Evolutionary conservation across 495 filamentous ascomycete genomes (phyloP).

Genomic region (Podospora appendiculata): DNA sequence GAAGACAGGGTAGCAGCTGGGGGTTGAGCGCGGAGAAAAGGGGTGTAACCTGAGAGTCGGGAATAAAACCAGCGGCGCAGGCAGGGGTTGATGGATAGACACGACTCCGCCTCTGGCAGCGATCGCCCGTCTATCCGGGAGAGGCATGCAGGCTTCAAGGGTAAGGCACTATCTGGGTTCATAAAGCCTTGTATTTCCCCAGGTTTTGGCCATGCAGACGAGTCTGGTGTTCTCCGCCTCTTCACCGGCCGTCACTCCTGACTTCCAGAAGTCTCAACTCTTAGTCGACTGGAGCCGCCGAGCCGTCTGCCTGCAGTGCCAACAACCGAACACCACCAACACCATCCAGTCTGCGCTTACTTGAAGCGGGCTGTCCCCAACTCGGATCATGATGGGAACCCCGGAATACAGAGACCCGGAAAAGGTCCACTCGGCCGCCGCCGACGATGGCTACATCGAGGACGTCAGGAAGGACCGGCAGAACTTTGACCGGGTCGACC

Average conservation of each 20-base stretch:
- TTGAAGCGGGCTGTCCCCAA: no score
- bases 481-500: slow-evolving; percentile 50
- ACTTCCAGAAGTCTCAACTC: neutral
- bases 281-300: neutral
- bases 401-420: neutral
- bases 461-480: slow-evolving; percentile 40
- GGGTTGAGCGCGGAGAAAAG: neutral
- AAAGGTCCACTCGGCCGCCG: neutral
- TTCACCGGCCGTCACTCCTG: neutral
- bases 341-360: neutral
- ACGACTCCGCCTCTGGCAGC: neutral
- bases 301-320: no score
- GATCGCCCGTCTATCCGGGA: neutral
- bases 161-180: neutral
- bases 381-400: no score
- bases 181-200: neutral
- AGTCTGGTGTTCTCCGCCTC: neutral
- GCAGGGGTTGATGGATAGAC: neutral
- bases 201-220: neutral
- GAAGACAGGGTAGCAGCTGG: neutral
- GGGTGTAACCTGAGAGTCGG: neutral
- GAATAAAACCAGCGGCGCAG: neutral
- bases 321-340: no score
- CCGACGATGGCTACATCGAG: slow-evolving; percentile 34
- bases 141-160: neutral